These are phyloP conservation scores for Drosera capensis DNA, from an alignment of 148 eudicot species.

Conservation along the genomic window DNA sequence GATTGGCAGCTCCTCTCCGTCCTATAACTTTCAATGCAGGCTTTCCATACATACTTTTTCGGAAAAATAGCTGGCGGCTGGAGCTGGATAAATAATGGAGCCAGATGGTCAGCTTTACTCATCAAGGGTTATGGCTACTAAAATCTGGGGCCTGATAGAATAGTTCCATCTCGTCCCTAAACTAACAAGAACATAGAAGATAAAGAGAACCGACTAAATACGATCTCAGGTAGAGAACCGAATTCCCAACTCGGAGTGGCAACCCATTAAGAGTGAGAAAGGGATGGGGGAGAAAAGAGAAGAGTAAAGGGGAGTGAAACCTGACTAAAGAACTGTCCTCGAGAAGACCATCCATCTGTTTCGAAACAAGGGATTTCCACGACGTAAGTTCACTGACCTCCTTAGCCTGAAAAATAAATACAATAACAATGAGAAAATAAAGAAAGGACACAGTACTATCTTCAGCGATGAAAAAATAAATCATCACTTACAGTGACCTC, in stretches of 20 bases:
- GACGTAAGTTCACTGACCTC: slow-evolving; percentile 64
- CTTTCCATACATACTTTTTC: no score
- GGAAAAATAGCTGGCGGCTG: no score
- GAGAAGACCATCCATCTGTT: slow-evolving; percentile 49
- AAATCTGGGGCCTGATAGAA: no score
- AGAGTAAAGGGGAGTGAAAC: slow-evolving; percentile 27
- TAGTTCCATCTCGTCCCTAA: no score
- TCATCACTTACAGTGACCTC: slow-evolving; percentile 46
- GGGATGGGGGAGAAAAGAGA: slow-evolving; percentile 2
- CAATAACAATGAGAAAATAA: neutral
- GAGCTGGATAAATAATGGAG: no score
- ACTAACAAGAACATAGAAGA: no score
- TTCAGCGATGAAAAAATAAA: slow-evolving; percentile 2
- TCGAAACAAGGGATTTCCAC: slow-evolving; percentile 68
- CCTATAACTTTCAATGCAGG: no score
- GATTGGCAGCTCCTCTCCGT: no score
- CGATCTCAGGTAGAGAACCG: neutral
- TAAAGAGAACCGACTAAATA: no score
- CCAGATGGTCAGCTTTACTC: no score
- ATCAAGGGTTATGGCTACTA: no score
- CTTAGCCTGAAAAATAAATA: slow-evolving; percentile 34
- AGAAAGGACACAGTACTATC: neutral
- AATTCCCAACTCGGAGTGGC: neutral
- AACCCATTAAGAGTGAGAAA: neutral
- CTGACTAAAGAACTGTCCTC: slow-evolving; percentile 61